Conservation (phyloP, 2,329 filamentous ascomycete genomes). For the Fusarium fracticaudum region DNA sequence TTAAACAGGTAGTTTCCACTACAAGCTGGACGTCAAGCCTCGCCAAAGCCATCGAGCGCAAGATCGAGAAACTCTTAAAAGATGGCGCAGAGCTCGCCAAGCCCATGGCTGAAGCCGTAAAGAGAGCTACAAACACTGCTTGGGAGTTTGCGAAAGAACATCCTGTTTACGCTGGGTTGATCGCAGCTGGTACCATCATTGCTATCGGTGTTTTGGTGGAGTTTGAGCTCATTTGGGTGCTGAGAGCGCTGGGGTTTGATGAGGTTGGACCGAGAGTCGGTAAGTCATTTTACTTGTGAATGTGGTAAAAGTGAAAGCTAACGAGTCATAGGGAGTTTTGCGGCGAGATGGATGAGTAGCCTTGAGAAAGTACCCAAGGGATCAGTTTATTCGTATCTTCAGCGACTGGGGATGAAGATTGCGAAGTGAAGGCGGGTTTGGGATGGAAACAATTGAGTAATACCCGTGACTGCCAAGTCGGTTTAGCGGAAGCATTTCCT, state of each 20-base stretch:
- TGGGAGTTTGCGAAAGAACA: slow-evolving; percentile 35
- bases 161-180: slow-evolving; percentile 29
- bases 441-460: background rate
- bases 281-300: background rate
- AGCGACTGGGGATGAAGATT: slow-evolving; percentile 34
- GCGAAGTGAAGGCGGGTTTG: background rate
- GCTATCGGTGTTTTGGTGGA: slow-evolving; percentile 31
- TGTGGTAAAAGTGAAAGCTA: rapidly evolving
- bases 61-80: slow-evolving; percentile 25
- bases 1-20: slow-evolving; percentile 18
- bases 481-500: background rate
- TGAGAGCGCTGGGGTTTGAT: slow-evolving; percentile 37
- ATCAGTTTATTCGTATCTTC: slow-evolving; percentile 34
- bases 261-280: slow-evolving; percentile 23
- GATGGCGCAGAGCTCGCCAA: slow-evolving; percentile 9
- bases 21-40: slow-evolving; percentile 33
- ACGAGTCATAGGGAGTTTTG: slow-evolving; percentile 27
- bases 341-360: slow-evolving; percentile 37
- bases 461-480: background rate
- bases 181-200: slow-evolving; percentile 27
- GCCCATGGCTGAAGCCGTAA: slow-evolving; percentile 20
- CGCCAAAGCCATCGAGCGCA: slow-evolving; percentile 20
- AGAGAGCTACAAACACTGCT: slow-evolving; percentile 8
- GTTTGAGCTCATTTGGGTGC: slow-evolving; percentile 31
- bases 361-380: slow-evolving; percentile 31